Base-by-base conservation (phyloP, 1,284 basidiomycete species). In the Leccinum insolens region DNA sequence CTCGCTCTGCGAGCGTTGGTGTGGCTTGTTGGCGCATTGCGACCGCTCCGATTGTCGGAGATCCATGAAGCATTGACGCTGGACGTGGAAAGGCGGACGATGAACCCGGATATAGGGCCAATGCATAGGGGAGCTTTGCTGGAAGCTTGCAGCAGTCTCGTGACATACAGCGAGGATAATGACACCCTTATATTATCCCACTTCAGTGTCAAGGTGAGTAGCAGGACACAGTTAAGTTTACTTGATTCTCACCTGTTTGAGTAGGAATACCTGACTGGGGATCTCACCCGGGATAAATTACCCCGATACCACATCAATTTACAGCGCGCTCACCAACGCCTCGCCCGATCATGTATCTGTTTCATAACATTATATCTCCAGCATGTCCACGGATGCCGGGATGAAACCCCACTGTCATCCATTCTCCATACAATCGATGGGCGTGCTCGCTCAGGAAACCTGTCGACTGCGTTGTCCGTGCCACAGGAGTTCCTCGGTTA, bases 181-280 rank as follows among this genome's bases (percentile, higher is more conserved):
- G 62, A 52, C 8, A 14, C 68, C 62, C 60, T 70, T 37, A 69
- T 69, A 28, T 20, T 69, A 34, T 70, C 68, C 15, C 68, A 69
- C 28, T 69, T 70, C 6, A 69, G 68, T n/a, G 68, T 69, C 62
- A 70, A 69, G 66, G 69, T 71, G 28, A 59, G 66, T 25, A 9
- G 11, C 15, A 15, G 14, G 12, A 11, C 7, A 20, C 34, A 3
- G 0, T 52, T 5, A n/a, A 3, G 11, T 61, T 58, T 4, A n/a
- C 20, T 41, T 9, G n/a, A 3, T 17, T 12, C 12, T 52, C 7
- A 46, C 15, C 5, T 2, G 11, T 65, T 37, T 22, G 49, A 3
- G 14, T 28, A 69, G 68, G 68, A 69, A n/a, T 69, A 69, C 28
- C 68, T 69, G 37, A 44, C 37, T 4, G 68, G 68, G 9, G 61